Conservation (phyloP, 2,329 filamentous ascomycete genomes). For the Anthostomella pinea region DNA sequence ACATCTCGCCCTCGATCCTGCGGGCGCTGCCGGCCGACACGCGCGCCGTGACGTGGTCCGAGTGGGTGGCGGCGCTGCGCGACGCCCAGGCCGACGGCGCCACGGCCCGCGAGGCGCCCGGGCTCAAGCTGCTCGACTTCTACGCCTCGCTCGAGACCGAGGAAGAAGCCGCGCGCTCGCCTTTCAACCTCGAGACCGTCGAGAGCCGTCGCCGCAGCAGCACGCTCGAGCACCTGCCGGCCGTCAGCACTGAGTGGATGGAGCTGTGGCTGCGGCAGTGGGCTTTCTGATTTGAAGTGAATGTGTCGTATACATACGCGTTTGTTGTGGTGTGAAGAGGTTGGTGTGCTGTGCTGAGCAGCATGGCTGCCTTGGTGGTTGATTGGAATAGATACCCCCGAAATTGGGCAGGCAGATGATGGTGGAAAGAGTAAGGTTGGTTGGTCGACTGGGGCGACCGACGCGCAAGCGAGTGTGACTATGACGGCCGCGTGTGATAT, state of each 20-base stretch:
- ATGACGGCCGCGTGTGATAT: no score
- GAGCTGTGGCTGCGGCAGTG: conserved; percentile 23
- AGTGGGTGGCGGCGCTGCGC: conserved; percentile 20
- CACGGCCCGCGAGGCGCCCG: conserved; percentile 17
- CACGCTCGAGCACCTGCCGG: conserved; percentile 13
- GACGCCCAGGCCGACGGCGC: conserved; percentile 5
- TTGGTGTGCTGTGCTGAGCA: no score
- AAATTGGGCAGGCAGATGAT: no score
- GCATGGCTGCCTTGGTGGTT: no score
- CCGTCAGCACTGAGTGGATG: conserved; percentile 19
- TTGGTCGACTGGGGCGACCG: no score
- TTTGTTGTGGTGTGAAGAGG: conserved; percentile 14
- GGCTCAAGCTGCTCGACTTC: conserved; percentile 23
- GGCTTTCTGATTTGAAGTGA: conserved; percentile 11
- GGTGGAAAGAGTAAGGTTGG: no score
- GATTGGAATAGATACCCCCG: no score
- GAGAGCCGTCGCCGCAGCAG: conserved; percentile 12
- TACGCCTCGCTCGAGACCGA: conserved; percentile 18
- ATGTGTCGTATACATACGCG: conserved; percentile 6
- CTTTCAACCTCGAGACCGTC: conserved; percentile 22
- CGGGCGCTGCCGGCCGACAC: conserved; percentile 18
- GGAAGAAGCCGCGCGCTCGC: conserved; percentile 13
- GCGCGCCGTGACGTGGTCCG: conserved; percentile 13
- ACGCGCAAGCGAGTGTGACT: no score
- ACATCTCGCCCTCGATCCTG: conserved; percentile 16